A percentile compares a stretch with the other conserved stretches of the same genome.
Conservation (phyloP, 176 grass and related monocot genomes). For the Eleusine coracana region DNA sequence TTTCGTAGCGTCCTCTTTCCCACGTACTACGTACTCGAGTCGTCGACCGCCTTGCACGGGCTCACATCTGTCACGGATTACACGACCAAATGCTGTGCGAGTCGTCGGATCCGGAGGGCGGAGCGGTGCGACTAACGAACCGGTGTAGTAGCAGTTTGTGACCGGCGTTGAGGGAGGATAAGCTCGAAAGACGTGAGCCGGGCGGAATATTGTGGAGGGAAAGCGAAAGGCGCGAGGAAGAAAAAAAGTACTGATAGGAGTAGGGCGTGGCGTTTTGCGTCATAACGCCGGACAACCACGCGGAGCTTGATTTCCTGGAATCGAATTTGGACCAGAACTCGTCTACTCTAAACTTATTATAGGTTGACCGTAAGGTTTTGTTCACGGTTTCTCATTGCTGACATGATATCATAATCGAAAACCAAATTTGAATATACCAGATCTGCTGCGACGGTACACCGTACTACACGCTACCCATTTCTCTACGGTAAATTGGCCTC, state of each 20-base stretch:
- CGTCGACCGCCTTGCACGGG: too few species aligned
- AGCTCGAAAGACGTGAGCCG: background rate
- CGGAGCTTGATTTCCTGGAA: background rate
- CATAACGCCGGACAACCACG: background rate
- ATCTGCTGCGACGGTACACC: too few species aligned
- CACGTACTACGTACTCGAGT: background rate
- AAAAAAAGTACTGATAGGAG: too few species aligned
- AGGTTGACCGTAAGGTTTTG: background rate
- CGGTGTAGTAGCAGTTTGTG: background rate
- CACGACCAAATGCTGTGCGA: background rate
- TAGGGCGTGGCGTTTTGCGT: background rate
- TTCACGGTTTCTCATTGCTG: background rate
- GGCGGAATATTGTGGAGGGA: background rate
- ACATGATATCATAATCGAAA: too few species aligned
- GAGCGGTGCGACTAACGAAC: background rate
- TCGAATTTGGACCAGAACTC: background rate
- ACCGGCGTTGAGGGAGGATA: too few species aligned
- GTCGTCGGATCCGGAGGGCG: background rate
- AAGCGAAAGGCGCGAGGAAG: background rate
- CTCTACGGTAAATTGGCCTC: background rate
- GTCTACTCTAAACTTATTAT: background rate
- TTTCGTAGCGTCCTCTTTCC: too few species aligned
- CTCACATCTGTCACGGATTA: background rate
- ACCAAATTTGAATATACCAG: too few species aligned
- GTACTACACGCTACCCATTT: too few species aligned